phyloP scores from a whole-genome alignment of 345 rosid genomes.

The Euphorbia pulcherrima region DNA sequence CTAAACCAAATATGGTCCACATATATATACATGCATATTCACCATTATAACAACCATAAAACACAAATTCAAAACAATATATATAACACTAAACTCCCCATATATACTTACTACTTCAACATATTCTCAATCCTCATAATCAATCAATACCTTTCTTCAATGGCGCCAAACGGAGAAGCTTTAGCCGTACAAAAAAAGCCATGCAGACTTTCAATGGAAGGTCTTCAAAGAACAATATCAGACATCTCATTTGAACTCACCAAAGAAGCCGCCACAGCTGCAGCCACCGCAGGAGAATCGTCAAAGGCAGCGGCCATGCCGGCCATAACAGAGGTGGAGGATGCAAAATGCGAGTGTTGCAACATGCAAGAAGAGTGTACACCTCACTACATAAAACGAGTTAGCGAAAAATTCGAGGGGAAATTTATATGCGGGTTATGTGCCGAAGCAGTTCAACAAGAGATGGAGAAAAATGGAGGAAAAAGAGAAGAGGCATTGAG shows the following conservation, averaged over 20 bases:
- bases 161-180: conserved; percentile 40
- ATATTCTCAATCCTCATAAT: too few relatives aligned
- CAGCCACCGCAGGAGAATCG: not conserved
- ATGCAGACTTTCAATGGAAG: conserved; percentile 33
- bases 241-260: conserved; percentile 56
- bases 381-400: conserved; percentile 23
- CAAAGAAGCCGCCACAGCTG: conserved; percentile 33
- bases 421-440: conserved; percentile 38
- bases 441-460: conserved; percentile 31
- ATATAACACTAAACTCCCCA: too few relatives aligned
- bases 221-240: conserved; percentile 57
- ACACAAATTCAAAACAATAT: too few relatives aligned
- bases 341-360: conserved; percentile 35
- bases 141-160: not conserved
- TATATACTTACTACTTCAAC: too few relatives aligned
- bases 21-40: not conserved
- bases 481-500: conserved; percentile 34
- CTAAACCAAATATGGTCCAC: conserved; percentile 2
- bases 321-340: conserved; percentile 15
- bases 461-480: conserved; percentile 28
- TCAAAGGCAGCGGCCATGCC: not conserved
- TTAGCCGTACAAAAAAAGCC: conserved; percentile 14
- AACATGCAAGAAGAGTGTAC: conserved; percentile 43
- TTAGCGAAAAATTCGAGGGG: conserved; percentile 21
- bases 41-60: not conserved